phyloP scores from a whole-genome alignment of 352 stramenopile species.

The Thraustochytrium striatum region DNA sequence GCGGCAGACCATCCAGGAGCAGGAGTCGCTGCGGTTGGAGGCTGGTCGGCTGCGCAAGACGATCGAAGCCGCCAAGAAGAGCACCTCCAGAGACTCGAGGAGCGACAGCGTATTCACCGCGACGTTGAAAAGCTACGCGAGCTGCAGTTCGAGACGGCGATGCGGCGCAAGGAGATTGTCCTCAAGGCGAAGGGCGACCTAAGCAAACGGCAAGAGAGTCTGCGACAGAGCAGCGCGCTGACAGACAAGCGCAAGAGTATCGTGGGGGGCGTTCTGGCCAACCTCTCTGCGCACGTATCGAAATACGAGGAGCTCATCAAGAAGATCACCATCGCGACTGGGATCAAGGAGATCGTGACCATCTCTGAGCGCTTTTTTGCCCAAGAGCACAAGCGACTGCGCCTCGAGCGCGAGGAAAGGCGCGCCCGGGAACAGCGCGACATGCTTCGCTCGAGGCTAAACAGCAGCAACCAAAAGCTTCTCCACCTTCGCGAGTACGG shows the following conservation, averaged over 20 bases:
- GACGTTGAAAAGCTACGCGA: constrained; percentile 19
- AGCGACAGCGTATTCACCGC: neutral
- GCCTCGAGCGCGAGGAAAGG: neutral
- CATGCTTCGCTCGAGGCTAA: neutral
- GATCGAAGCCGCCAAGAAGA: neutral
- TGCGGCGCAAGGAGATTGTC: constrained; percentile 27
- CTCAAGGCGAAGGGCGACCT: constrained; percentile 11
- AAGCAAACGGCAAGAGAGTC: constrained; percentile 4
- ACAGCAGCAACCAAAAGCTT: neutral
- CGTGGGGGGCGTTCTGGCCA: constrained; percentile 4
- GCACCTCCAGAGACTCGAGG: neutral
- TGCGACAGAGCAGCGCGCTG: neutral
- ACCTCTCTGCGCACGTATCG: neutral
- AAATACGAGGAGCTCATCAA: constrained; percentile 15
- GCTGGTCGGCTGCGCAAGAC: too few relatives aligned
- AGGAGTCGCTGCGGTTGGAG: neutral
- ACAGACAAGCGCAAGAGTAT: constrained; percentile 12
- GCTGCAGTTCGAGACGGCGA: constrained; percentile 29
- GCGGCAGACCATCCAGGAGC: neutral
- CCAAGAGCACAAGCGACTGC: constrained; percentile 29
- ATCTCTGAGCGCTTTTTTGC: constrained; percentile 29
- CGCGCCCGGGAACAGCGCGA: neutral
- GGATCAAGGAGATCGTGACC: constrained; percentile 22
- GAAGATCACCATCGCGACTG: constrained; percentile 25
- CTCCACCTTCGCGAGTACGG: constrained; percentile 30